phyloP scores from a whole-genome alignment of 768 basidiomycete species.

The Sarcodon sp. region DNA sequence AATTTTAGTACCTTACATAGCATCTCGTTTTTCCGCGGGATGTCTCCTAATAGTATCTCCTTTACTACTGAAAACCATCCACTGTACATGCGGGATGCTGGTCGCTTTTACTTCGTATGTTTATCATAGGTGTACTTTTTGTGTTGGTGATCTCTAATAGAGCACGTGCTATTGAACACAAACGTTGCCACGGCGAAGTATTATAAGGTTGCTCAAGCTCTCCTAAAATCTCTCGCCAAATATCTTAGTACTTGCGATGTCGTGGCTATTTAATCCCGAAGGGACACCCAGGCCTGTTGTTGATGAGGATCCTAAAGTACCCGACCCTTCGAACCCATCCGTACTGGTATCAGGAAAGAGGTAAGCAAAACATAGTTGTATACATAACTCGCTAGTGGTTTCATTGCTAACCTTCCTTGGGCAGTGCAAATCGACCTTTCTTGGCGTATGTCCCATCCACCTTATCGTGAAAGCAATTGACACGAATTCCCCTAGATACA shows the following conservation, averaged over 20 bases:
- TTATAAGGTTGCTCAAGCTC: too few relatives aligned
- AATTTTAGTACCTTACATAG: too few relatives aligned
- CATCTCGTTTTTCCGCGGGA: too few relatives aligned
- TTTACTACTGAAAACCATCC: too few relatives aligned
- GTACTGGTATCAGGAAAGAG: slow-evolving; percentile 64
- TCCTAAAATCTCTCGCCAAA: too few relatives aligned
- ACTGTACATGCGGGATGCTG: too few relatives aligned
- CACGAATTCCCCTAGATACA: slow-evolving; percentile 30
- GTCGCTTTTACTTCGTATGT: too few relatives aligned
- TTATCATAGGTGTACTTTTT: too few relatives aligned
- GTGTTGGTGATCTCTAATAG: too few relatives aligned
- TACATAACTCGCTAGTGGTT: background rate
- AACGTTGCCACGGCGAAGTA: too few relatives aligned
- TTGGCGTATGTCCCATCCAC: slow-evolving; percentile 46
- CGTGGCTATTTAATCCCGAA: slow-evolving; percentile 44
- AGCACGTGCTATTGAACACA: too few relatives aligned
- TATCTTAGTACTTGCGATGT: slow-evolving; percentile 27
- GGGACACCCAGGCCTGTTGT: slow-evolving; percentile 12
- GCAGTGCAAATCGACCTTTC: slow-evolving; percentile 72
- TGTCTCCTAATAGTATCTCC: too few relatives aligned
- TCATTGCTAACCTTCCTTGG: background rate
- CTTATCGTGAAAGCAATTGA: background rate
- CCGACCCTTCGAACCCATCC: slow-evolving; percentile 50
- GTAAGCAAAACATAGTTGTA: background rate
- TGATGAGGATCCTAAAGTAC: slow-evolving; percentile 35